Percentiles rank a stretch among this genome's conserved stretches.
Evolutionary conservation across 306 rosid species (phyloP).

Genomic region (Dalbergia cultrata): DNA sequence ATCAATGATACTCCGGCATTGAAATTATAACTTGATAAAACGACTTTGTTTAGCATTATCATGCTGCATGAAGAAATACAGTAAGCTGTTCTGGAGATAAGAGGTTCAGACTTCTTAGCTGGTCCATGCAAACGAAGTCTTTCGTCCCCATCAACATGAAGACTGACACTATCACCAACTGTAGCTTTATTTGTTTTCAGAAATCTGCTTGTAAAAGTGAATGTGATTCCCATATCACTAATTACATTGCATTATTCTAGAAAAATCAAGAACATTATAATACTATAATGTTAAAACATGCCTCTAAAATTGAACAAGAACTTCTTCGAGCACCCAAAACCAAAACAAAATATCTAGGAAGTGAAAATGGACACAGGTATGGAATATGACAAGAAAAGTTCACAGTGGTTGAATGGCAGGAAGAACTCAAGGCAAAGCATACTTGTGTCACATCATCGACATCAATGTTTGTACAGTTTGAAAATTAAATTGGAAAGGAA

Average conservation of each 20-base stretch:
- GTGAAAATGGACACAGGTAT: not conserved
- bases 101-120: conserved; percentile 68
- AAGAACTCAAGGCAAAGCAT: not conserved
- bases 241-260: conserved; percentile 13
- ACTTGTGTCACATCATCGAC: not conserved
- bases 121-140: conserved; percentile 65
- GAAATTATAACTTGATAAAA: conserved; percentile 80
- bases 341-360: conserved; percentile 5
- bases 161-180: conserved; percentile 42
- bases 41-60: conserved; percentile 87
- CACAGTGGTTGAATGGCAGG: not conserved
- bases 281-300: conserved; percentile 13
- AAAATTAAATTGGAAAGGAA: too few relatives aligned
- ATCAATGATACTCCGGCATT: conserved; percentile 87
- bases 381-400: not conserved
- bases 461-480: not conserved
- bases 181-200: conserved; percentile 61
- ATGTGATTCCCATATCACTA: conserved; percentile 26
- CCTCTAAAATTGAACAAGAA: conserved; percentile 30
- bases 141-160: conserved; percentile 59
- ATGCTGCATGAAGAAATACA: conserved; percentile 93
- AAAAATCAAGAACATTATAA: not conserved
- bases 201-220: conserved; percentile 58
- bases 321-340: not conserved
- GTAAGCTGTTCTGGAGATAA: conserved; percentile 83